These are phyloP conservation scores for Fusarium pseudoanthophilum DNA, from an alignment of 2,329 filamentous ascomycete species.

Conservation along the genomic window DNA sequence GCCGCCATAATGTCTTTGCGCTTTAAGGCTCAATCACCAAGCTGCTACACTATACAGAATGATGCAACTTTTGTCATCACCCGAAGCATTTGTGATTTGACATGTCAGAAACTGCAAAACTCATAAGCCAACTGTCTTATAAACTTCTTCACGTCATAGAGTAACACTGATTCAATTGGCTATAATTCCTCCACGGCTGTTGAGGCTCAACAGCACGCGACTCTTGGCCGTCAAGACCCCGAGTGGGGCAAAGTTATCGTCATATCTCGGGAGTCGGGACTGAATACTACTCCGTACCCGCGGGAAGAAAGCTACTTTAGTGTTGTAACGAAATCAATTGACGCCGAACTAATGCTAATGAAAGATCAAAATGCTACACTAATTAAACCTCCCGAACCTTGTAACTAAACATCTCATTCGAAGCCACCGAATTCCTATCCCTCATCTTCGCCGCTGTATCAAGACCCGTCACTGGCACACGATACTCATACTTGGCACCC, in stretches of 20 bases:
- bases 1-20: background rate
- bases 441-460: conserved; percentile 49
- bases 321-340: background rate
- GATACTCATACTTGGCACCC: conserved; percentile 44
- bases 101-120: background rate
- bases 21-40: too few species aligned
- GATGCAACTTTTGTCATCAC: too few species aligned
- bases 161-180: background rate
- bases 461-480: conserved; percentile 47
- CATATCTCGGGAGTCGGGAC: background rate
- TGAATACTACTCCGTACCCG: background rate
- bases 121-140: background rate
- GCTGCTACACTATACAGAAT: too few species aligned
- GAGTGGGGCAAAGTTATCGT: background rate
- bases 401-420: conserved; percentile 48
- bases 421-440: conserved; percentile 45
- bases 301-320: background rate
- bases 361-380: background rate
- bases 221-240: background rate
- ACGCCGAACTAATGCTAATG: background rate
- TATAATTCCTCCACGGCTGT: background rate
- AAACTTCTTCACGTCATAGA: too few species aligned
- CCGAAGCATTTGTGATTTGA: background rate
- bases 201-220: background rate
- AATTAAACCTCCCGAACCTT: conserved; percentile 29